phyloP scores from a whole-genome alignment of 352 stramenopile species.

The Phytophthora pini region DNA sequence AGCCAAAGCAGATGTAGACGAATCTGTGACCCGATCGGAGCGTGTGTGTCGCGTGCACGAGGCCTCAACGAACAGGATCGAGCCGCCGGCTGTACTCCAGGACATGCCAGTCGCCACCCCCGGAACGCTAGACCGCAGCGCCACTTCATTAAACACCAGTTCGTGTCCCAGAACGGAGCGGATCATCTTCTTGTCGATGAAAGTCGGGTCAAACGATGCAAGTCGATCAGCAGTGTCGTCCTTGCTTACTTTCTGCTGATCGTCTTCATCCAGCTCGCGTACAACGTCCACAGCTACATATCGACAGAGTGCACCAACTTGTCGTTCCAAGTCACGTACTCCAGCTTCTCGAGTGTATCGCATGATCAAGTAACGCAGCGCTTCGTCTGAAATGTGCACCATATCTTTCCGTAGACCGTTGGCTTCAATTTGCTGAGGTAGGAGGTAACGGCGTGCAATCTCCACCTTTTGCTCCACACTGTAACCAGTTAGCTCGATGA shows the following conservation, averaged over 20 bases:
- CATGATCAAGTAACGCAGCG: conserved; percentile 74
- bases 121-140: conserved; percentile 65
- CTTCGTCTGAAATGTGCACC: conserved; percentile 62
- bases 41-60: conserved; percentile 59
- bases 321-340: conserved; percentile 83
- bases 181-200: conserved; percentile 62
- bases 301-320: conserved; percentile 79
- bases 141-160: conserved; percentile 80
- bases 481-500: conserved; percentile 86
- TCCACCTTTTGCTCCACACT: conserved; percentile 86
- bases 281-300: conserved; percentile 78
- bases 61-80: conserved; percentile 89
- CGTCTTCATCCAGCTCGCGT: conserved; percentile 45
- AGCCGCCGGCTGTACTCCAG: conserved; percentile 79
- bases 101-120: conserved; percentile 86
- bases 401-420: conserved; percentile 66
- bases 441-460: conserved; percentile 78
- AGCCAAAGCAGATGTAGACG: conserved; percentile 24
- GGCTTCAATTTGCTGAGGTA: conserved; percentile 80
- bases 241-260: conserved; percentile 20
- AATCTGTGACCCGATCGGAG: conserved; percentile 17
- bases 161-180: conserved; percentile 70
- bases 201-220: conserved; percentile 40
- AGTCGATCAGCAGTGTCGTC: conserved; percentile 26
- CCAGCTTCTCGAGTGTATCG: conserved; percentile 89